Evolutionary conservation across 208 protist genomes (phyloP).

Genomic region (Crithidia bombi): DNA sequence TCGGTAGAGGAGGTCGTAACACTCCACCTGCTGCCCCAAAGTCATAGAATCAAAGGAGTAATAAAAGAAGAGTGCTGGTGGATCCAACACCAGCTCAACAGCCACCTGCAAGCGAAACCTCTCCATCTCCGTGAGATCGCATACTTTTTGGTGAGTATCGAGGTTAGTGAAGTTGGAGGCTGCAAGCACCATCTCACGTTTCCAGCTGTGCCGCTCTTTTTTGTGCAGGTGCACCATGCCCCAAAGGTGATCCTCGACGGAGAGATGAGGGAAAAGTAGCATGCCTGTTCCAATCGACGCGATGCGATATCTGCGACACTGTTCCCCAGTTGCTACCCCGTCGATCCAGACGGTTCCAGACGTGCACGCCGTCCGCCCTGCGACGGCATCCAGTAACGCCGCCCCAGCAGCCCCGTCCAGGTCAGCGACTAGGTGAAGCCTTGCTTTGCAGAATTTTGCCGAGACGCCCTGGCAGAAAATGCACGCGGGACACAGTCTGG

Average conservation of each 20-base stretch:
- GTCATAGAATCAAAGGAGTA: conserved; percentile 49
- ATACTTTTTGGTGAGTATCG: conserved; percentile 31
- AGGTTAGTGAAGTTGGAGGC: conserved; percentile 46
- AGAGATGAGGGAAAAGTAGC: conserved; percentile 50
- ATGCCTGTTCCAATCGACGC: conserved; percentile 23
- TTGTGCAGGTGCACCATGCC: conserved; percentile 60
- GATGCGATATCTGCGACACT: conserved; percentile 17
- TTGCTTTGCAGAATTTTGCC: conserved; percentile 36
- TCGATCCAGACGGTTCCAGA: conserved; percentile 45
- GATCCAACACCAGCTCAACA: conserved; percentile 66
- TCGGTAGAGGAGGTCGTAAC: conserved; percentile 36
- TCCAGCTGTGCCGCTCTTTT: conserved; percentile 37
- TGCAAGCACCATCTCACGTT: conserved; percentile 40
- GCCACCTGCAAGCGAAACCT: conserved; percentile 58
- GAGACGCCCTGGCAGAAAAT: conserved; percentile 51
- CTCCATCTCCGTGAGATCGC: conserved; percentile 40
- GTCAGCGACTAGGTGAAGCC: conserved; percentile 58
- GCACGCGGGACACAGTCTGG: conserved; percentile 17
- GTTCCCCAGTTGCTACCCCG: not conserved
- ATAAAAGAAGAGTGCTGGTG: conserved; percentile 47
- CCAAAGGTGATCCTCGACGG: conserved; percentile 56
- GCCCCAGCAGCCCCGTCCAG: conserved; percentile 27
- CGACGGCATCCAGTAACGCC: conserved; percentile 43
- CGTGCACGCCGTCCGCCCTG: conserved; percentile 26
- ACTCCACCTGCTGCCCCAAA: conserved; percentile 26